Conservation (phyloP, 1,284 basidiomycete genomes). For the Acaromyces ingoldii region DNA sequence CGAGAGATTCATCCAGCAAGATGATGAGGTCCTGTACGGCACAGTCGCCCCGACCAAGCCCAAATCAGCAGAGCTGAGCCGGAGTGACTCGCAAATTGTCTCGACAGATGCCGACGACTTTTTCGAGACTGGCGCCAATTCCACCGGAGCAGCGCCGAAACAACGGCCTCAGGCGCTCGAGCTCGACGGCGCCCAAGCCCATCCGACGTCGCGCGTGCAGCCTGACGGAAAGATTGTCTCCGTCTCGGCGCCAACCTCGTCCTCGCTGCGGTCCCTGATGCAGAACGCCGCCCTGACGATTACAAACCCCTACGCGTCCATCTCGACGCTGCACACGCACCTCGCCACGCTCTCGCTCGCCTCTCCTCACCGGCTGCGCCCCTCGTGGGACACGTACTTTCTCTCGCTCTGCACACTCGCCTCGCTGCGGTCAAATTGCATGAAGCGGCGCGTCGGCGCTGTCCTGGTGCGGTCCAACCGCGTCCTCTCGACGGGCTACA, state of each 20-base stretch:
- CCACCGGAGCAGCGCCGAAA: neutral
- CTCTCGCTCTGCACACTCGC: constrained; percentile 47
- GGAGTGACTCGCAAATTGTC: neutral
- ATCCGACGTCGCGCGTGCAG: constrained; percentile 8
- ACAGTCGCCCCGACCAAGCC: neutral
- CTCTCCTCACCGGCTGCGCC: constrained; percentile 70
- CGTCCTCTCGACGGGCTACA: constrained; percentile 95
- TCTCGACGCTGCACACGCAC: constrained; percentile 61
- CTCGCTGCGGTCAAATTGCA: constrained; percentile 55
- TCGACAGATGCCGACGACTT: neutral
- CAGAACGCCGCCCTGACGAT: constrained; percentile 61
- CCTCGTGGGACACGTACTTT: constrained; percentile 50
- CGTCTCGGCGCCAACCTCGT: constrained; percentile 10
- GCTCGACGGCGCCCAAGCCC: neutral
- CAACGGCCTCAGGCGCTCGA: neutral
- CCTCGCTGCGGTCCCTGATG: constrained; percentile 18
- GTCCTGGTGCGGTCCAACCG: constrained; percentile 76
- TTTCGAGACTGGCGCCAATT: neutral
- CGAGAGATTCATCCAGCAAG: constrained; percentile 38
- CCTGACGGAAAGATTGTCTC: constrained; percentile 8
- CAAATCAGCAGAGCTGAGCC: neutral
- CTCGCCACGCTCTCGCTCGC: constrained; percentile 68
- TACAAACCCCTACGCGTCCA: constrained; percentile 64
- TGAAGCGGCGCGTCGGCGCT: constrained; percentile 94
- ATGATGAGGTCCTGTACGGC: constrained; percentile 37